Base-by-base conservation (phyloP, 2,329 filamentous ascomycete species). In the Trichoderma semiorbis region DNA sequence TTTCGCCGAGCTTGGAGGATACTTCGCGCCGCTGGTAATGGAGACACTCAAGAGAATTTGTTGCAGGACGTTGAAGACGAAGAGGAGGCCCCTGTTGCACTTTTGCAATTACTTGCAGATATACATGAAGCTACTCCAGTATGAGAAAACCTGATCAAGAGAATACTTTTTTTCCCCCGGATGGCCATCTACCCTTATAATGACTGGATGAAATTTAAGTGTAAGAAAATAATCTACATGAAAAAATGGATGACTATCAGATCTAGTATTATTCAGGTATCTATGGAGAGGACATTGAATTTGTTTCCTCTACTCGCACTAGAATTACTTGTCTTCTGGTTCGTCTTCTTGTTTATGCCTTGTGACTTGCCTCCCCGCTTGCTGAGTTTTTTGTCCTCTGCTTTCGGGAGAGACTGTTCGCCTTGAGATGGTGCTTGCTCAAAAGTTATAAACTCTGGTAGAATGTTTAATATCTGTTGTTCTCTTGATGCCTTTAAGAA, bases 1-100 rank as follows among this genome's bases (percentile, higher is more conserved):
- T 96, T 97, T 77, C 87, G 93, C 21, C 88, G 94, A 24, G 93
- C 93, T 3, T 93, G 92, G 88, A 85, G 88, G 43, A 91, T 97
- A 72, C 89, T 95, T 74, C 85, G 83, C 74, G 81, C 81, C 7
- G 81, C 87, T 3, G 86, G 89, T 5, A 84, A 82, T 57, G 80
- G 77, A 2, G 75, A 72, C 5, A 72, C 73, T 7, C 76, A 79
- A 7, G 87, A 91, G 73, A 77, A 88, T 68, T 76, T 93, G 78
- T 75, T 89, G 74, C 78, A 89, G 74, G 82, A 92, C 79, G 76
- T 85, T 74, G 79, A 86, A 28, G 75, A 78, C 12, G 66, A 73
- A 11, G 74, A 76, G 7, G 74, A 78, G 28, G 72, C 71, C n/a
- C 66, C 57, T 18, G 74, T 75, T n/a, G 72, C 75, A 1, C 78